These are phyloP conservation scores for Pseudopyrenochaeta lycopersici DNA, from an alignment of 2,329 filamentous ascomycete species.

Conservation along the genomic window DNA sequence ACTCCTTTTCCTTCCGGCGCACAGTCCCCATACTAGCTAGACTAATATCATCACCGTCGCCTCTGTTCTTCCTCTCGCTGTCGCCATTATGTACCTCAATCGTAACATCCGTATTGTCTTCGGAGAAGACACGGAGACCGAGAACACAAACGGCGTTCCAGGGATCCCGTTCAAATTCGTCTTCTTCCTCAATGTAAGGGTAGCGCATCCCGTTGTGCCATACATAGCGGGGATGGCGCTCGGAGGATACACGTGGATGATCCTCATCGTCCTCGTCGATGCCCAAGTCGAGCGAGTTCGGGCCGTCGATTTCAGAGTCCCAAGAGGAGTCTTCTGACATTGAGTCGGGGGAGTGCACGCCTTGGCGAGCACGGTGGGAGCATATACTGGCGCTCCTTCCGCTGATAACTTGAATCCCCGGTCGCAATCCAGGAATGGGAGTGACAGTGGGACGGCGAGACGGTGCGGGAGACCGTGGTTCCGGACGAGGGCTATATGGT, in stretches of 20 bases:
- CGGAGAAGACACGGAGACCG: conserved; percentile 66
- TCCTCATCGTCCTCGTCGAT: conserved; percentile 28
- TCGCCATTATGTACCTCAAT: conserved; percentile 61
- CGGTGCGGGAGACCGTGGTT: conserved; percentile 38
- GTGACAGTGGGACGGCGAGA: conserved; percentile 49
- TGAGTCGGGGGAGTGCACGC: conserved; percentile 39
- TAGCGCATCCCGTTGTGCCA: conserved; percentile 32
- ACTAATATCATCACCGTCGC: conserved; percentile 33
- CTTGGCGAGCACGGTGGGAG: conserved; percentile 42
- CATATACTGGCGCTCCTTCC: conserved; percentile 37
- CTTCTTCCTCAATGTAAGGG: conserved; percentile 46
- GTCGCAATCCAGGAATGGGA: conserved; percentile 45
- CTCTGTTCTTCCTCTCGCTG: conserved; percentile 32
- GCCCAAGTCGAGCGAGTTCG: conserved; percentile 38
- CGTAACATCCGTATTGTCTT: conserved; percentile 59
- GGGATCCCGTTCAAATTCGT: conserved; percentile 59
- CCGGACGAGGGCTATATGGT: conserved; percentile 39
- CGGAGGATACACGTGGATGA: conserved; percentile 10
- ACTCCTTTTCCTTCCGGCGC: conserved; percentile 41
- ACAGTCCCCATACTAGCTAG: conserved; percentile 30
- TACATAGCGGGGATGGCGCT: conserved; percentile 28
- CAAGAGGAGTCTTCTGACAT: conserved; percentile 50
- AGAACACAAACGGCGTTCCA: conserved; percentile 71
- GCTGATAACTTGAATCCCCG: conserved; percentile 45
- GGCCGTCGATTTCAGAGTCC: conserved; percentile 53